These are phyloP conservation scores for Salix brachista DNA, from an alignment of 345 rosid genomes.

Conservation along the genomic window DNA sequence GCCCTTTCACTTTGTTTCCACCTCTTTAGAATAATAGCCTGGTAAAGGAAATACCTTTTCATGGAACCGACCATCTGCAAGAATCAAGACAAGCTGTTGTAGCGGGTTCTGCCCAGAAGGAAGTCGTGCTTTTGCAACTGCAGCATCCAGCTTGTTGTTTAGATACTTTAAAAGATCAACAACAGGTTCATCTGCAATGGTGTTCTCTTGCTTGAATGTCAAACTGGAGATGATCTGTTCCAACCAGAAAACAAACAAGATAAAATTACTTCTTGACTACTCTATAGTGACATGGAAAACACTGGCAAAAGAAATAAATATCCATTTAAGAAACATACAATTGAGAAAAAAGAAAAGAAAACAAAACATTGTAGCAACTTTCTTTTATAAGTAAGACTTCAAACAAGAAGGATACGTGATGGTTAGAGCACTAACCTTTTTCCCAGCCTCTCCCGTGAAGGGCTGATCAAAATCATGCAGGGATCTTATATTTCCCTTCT, in stretches of 20 bases:
- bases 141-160: conserved; percentile 61
- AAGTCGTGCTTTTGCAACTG: conserved; percentile 62
- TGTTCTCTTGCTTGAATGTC: conserved; percentile 87
- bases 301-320: not conserved
- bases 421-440: conserved; percentile 50
- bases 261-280: not conserved
- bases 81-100: conserved; percentile 88
- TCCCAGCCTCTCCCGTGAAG: conserved; percentile 76
- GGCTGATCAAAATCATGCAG: conserved; percentile 90
- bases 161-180: conserved; percentile 65
- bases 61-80: conserved; percentile 86
- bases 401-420: not conserved
- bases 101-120: conserved; percentile 94
- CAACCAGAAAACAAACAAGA: conserved; percentile 1
- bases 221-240: conserved; percentile 76
- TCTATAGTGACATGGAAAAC: no score
- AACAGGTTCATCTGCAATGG: conserved; percentile 73
- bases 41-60: conserved; percentile 57
- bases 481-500: conserved; percentile 67
- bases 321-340: not conserved
- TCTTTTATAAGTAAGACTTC: not conserved
- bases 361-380: not conserved
- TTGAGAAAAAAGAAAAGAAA: not conserved
- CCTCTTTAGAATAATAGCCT: no score
- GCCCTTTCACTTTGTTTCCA: no score